These are phyloP conservation scores for Microdochium paspali DNA, from an alignment of 2,329 filamentous ascomycete species.

Conservation along the genomic window DNA sequence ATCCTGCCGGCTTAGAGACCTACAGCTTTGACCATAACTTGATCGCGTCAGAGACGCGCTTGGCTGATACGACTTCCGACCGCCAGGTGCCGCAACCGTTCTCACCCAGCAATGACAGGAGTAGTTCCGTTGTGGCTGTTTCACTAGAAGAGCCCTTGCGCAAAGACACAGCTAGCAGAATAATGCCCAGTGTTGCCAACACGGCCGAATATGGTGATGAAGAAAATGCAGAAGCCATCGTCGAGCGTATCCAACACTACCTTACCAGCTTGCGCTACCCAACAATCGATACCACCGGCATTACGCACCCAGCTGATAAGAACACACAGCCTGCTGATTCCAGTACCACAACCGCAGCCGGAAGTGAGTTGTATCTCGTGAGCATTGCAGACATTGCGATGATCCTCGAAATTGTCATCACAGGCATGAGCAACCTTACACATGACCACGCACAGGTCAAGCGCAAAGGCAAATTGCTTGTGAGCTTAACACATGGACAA, in stretches of 20 bases:
- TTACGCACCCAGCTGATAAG: neutral
- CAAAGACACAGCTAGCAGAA: neutral
- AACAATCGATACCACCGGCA: constrained; percentile 1
- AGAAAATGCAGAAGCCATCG: constrained; percentile 11
- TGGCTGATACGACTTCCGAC: no score
- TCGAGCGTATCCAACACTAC: constrained; percentile 14
- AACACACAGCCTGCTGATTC: neutral
- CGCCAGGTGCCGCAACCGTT: neutral
- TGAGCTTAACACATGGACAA: neutral
- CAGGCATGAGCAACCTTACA: constrained; percentile 7
- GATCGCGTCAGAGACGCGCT: no score
- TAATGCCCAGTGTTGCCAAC: constrained; percentile 1
- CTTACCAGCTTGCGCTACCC: constrained; percentile 11
- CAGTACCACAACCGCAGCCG: neutral
- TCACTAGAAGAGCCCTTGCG: constrained; percentile 1
- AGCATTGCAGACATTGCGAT: constrained; percentile 15
- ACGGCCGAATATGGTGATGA: constrained; percentile 2
- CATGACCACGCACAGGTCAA: neutral
- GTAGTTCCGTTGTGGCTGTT: neutral
- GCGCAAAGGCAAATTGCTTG: neutral
- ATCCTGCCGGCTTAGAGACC: neutral
- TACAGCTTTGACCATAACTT: constrained; percentile 1
- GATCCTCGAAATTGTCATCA: constrained; percentile 19
- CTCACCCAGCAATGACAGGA: neutral
- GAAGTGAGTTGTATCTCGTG: constrained; percentile 14